Evolutionary conservation across 2,329 filamentous ascomycete species (phyloP), one percentile per base, ranked within the genome.

Genomic region (Penicillium sp.): DNA sequence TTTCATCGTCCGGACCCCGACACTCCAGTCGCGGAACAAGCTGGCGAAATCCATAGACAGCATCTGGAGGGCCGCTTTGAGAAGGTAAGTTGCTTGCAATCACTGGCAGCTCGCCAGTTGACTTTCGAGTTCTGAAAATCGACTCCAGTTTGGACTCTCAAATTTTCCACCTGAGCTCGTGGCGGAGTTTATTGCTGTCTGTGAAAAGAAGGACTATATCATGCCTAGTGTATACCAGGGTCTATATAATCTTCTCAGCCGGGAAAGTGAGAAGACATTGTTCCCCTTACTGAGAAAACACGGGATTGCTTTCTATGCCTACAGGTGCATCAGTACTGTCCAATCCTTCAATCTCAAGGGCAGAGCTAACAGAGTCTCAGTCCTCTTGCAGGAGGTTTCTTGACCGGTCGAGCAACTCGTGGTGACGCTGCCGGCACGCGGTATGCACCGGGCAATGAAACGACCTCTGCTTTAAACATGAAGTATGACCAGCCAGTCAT

Each of bases 141-240:
- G 2, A 20, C 13, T 15, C n/a, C 9, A 71, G 62, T 71, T 73
- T 59, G 73, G 74, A 1, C 59, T 77, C 0, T 74, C 72, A 12
- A 76, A 76, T 49, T 65, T 70, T 13, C 51, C 65, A 0, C 58
- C 65, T 0, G 50, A 60, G 3, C 58, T 66, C 15, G 60, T 76
- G 1, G 52, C 68, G 43, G 51, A 67, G 15, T 68, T 68, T 21
- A 51, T 75, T 23, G 55, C 59, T 4, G 54, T 73, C 13, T 71
- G 68, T 55, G 69, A 72, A 17, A 37, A 62, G 34, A 63, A 72
- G 3, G 61, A 59, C 29, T 73, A 67, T 59, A 51, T 60, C n/a
- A 73, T 74, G 43, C 74, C 73, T 0, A 63, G 54, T 5, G 70
- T 67, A 47, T 77, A 76, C 43, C 74, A 78, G 39, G 74, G 73